phyloP scores from a whole-genome alignment of 2,329 filamentous ascomycete genomes.

The Ceratocystis colombiana region DNA sequence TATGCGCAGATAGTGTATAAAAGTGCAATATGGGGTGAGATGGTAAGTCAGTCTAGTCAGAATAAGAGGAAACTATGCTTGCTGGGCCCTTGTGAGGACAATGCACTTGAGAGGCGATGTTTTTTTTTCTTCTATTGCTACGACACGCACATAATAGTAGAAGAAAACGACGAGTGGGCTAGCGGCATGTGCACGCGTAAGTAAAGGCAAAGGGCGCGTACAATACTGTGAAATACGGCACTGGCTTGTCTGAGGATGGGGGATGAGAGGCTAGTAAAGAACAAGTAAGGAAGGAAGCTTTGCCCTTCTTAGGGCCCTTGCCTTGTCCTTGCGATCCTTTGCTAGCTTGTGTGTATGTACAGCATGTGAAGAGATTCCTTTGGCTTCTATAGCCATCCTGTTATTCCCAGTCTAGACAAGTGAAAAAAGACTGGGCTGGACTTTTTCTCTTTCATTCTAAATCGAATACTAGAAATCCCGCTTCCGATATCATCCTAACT shows the following conservation, averaged over 20 bases:
- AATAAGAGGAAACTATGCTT: not conserved
- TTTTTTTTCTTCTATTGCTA: not conserved
- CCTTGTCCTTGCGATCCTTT: too few relatives aligned
- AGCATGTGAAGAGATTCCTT: not conserved
- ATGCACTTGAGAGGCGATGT: not conserved
- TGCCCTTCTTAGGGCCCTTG: too few relatives aligned
- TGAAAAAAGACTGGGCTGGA: not conserved
- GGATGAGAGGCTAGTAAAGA: too few relatives aligned
- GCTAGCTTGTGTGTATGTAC: too few relatives aligned
- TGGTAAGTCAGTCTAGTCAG: not conserved
- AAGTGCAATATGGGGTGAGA: not conserved
- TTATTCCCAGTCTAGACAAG: not conserved
- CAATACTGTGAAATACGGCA: too few relatives aligned
- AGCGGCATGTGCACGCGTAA: too few relatives aligned
- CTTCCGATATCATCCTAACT: slow-evolving; percentile 21
- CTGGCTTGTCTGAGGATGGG: too few relatives aligned
- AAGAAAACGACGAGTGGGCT: not conserved
- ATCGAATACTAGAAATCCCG: not conserved
- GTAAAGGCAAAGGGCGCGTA: too few relatives aligned
- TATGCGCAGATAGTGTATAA: not conserved
- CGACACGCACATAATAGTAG: not conserved
- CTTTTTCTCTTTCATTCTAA: slow-evolving; percentile 6
- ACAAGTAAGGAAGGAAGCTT: too few relatives aligned
- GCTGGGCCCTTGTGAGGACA: not conserved
- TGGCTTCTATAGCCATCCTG: not conserved